phyloP scores from a whole-genome alignment of 73 alveolate genomes.

The Durusdinium trenchii region DNA sequence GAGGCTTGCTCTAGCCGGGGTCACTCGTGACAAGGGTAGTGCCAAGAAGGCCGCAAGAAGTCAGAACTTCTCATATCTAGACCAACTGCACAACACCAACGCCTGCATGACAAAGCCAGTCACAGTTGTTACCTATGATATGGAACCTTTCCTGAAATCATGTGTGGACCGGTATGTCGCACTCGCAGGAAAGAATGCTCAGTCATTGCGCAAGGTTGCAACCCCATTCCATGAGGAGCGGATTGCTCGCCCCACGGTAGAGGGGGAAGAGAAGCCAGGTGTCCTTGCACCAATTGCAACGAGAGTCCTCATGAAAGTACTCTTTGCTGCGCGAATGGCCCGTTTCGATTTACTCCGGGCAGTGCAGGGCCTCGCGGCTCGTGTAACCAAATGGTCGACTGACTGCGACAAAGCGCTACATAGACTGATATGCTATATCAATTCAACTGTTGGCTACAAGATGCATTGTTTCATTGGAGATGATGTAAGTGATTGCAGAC shows the following conservation, averaged over 20 bases:
- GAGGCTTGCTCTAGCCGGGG: background rate
- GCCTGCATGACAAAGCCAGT: background rate
- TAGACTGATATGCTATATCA: too few species aligned
- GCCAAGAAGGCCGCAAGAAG: background rate
- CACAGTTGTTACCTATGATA: background rate
- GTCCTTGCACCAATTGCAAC: too few species aligned
- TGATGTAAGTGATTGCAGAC: background rate
- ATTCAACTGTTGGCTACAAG: background rate
- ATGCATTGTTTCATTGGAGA: background rate
- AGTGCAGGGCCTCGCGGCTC: too few species aligned
- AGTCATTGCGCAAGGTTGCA: background rate
- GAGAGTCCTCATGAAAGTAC: too few species aligned
- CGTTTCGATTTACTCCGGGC: too few species aligned
- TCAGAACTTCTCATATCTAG: background rate
- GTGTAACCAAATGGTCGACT: too few species aligned
- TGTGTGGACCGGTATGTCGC: background rate
- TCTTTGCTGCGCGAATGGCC: too few species aligned
- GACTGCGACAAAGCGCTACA: too few species aligned
- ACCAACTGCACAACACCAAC: background rate
- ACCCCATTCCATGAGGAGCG: background rate
- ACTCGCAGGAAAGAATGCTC: background rate
- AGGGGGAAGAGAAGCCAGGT: too few species aligned
- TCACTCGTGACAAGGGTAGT: background rate
- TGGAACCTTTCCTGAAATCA: slow-evolving; percentile 6
- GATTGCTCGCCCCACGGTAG: too few species aligned